phyloP scores from a whole-genome alignment of 257 asterid genomes.

The Prunella vulgaris region DNA sequence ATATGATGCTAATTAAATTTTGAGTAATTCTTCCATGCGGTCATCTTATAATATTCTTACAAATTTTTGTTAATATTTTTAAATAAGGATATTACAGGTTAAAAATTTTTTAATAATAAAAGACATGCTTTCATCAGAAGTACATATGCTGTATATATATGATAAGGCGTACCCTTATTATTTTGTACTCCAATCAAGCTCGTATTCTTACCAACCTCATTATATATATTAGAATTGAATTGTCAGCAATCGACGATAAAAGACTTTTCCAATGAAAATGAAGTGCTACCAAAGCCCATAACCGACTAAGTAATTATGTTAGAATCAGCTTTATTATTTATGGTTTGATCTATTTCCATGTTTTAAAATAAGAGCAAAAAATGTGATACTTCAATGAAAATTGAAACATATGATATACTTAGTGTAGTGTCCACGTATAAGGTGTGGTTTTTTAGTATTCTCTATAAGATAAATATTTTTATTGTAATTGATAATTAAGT shows the following conservation, averaged over 20 bases:
- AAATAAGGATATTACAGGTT: no score
- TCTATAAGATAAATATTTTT: no score
- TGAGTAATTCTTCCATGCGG: no score
- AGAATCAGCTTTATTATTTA: neutral
- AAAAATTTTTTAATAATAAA: neutral
- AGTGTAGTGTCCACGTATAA: no score
- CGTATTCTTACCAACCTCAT: neutral
- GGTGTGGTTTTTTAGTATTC: no score
- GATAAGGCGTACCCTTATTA: neutral
- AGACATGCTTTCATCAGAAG: neutral
- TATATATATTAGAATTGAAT: neutral
- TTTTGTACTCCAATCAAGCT: neutral
- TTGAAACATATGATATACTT: neutral
- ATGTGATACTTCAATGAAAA: neutral
- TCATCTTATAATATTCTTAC: no score
- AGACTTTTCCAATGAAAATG: conserved; percentile 8
- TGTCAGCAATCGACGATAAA: neutral
- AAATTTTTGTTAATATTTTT: no score
- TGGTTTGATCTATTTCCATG: neutral
- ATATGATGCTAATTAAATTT: neutral
- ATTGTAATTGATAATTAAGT: no score
- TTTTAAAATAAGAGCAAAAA: neutral
- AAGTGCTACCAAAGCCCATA: conserved; percentile 7
- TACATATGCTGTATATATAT: neutral
- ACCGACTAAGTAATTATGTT: neutral